phyloP scores from a whole-genome alignment of 164 flowering plant species.

The Pachysandra terminalis region DNA sequence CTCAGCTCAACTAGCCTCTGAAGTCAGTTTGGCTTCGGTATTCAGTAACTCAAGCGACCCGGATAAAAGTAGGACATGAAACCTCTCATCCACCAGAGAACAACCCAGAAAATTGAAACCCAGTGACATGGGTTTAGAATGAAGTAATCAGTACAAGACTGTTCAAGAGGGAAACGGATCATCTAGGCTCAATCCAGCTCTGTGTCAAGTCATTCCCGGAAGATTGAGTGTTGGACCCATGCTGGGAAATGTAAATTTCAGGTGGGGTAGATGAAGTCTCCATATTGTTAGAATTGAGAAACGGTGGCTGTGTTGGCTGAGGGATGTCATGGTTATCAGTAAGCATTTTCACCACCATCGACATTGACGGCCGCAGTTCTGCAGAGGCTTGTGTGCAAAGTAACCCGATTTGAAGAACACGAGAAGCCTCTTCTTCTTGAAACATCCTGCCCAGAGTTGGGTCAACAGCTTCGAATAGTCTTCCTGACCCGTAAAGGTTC shows the following conservation, averaged over 20 bases:
- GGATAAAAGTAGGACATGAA: not conserved
- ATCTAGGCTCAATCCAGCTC: conserved; percentile 53
- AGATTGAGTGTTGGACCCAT: conserved; percentile 39
- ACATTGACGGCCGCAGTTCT: conserved; percentile 72
- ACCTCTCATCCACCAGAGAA: not conserved
- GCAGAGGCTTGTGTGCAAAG: conserved; percentile 76
- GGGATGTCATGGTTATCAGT: conserved; percentile 36
- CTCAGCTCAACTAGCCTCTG: too few relatives aligned
- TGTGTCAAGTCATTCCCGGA: conserved; percentile 47
- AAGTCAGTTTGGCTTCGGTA: too few relatives aligned
- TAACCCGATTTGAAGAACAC: conserved; percentile 63
- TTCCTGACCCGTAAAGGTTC: conserved; percentile 42
- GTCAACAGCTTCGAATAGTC: conserved; percentile 54
- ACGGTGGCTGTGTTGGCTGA: conserved; percentile 71
- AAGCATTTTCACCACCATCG: conserved; percentile 65
- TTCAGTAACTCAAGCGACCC: too few relatives aligned
- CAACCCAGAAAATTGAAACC: not conserved
- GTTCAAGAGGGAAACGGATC: conserved; percentile 9
- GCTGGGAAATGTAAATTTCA: conserved; percentile 14
- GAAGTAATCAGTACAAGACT: not conserved
- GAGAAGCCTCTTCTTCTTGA: conserved; percentile 40
- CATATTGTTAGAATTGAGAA: conserved; percentile 30
- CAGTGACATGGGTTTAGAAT: not conserved
- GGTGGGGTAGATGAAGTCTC: conserved; percentile 10
- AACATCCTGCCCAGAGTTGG: conserved; percentile 41